phyloP scores from a whole-genome alignment of 345 rosid genomes.

The Psidium friedrichsthalianum region DNA sequence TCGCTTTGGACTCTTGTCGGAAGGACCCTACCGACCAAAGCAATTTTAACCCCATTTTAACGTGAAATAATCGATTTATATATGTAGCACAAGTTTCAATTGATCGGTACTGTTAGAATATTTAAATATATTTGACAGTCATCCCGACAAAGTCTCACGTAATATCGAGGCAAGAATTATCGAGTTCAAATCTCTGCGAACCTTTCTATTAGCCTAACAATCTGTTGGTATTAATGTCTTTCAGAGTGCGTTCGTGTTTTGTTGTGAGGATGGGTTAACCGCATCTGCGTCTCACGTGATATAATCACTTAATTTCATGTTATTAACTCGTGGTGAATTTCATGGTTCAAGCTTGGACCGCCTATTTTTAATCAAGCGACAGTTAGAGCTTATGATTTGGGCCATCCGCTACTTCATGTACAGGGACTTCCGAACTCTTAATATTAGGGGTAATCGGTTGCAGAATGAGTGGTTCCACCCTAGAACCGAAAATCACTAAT shows the following conservation, averaged over 20 bases:
- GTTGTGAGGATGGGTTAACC: no score
- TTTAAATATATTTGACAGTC: no score
- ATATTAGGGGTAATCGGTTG: no score
- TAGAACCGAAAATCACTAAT: no score
- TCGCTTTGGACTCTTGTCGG: background rate
- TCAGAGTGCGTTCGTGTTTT: no score
- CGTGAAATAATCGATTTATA: background rate
- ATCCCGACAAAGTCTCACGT: no score
- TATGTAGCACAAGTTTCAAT: background rate
- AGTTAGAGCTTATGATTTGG: fast-evolving
- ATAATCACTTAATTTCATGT: background rate
- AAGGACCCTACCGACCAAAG: background rate
- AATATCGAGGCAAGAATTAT: no score
- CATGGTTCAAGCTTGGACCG: background rate
- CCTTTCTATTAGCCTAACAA: no score
- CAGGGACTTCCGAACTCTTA: background rate
- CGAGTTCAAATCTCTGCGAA: no score
- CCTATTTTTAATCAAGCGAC: background rate
- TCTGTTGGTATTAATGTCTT: no score
- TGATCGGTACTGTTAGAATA: background rate
- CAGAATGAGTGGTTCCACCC: no score
- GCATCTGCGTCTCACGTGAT: background rate
- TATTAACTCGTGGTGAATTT: background rate
- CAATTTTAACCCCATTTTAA: background rate
- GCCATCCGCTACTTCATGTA: background rate